A percentile compares a stretch with the other conserved stretches of the same genome.
Conservation (phyloP, 1,139 yeast species). For the Hansenula lynferdii region DNA sequence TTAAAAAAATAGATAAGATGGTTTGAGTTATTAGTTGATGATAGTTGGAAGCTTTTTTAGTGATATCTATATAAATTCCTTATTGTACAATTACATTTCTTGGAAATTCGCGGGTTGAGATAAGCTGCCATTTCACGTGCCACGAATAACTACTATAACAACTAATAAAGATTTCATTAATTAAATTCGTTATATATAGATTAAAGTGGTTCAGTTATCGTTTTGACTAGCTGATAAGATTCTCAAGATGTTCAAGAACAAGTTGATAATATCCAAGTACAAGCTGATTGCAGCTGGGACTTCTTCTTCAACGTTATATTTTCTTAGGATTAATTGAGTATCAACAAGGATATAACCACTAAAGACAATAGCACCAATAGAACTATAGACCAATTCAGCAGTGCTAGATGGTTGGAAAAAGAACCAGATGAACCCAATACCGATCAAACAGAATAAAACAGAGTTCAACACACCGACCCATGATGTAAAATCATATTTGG, state of each 20-base stretch:
- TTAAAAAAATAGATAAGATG: no score
- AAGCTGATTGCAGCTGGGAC: constrained; percentile 72
- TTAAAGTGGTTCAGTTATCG: constrained; percentile 17
- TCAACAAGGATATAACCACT: constrained; percentile 72
- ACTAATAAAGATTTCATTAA: no score
- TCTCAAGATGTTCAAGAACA: constrained; percentile 73
- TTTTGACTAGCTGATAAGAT: constrained; percentile 47
- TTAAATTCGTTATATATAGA: background rate
- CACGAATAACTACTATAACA: no score
- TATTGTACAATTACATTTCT: no score
- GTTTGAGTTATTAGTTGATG: no score
- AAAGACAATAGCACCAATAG: constrained; percentile 71
- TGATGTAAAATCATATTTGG: constrained; percentile 73
- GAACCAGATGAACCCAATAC: constrained; percentile 65
- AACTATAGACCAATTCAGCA: constrained; percentile 61
- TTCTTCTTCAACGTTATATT: constrained; percentile 82
- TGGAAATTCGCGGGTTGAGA: no score
- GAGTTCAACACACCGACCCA: constrained; percentile 65
- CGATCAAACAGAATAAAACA: constrained; percentile 65
- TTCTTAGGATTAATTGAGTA: constrained; percentile 77
- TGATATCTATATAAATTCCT: no score
- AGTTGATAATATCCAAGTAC: constrained; percentile 76
- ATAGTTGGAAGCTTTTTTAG: no score
- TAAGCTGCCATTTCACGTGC: no score
- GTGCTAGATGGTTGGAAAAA: constrained; percentile 58